phyloP scores from a whole-genome alignment of 352 stramenopile species.

The Thalassiosira livingstoniorum region DNA sequence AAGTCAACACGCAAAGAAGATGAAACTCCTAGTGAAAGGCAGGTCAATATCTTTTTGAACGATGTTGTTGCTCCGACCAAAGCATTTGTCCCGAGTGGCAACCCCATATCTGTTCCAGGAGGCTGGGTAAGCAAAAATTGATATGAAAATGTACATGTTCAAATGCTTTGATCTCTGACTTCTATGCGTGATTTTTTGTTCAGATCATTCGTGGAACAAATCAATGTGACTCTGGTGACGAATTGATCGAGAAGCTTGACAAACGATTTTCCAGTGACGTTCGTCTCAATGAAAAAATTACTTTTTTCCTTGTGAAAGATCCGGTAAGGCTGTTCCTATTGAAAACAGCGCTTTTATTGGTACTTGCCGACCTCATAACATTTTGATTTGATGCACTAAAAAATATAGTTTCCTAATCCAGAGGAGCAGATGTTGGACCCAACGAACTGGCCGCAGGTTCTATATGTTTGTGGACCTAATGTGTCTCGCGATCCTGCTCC shows the following conservation, averaged over 20 bases:
- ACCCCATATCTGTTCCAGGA: constrained; percentile 66
- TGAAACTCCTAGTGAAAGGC: constrained; percentile 61
- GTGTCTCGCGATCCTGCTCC: constrained; percentile 61
- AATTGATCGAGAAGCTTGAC: constrained; percentile 79
- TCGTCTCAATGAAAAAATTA: constrained; percentile 61
- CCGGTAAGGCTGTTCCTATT: constrained; percentile 22
- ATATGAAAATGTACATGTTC: constrained; percentile 2
- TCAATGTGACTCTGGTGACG: constrained; percentile 61
- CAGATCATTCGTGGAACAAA: constrained; percentile 64
- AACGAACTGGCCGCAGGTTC: constrained; percentile 59
- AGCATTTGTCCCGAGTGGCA: constrained; percentile 53
- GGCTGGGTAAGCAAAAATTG: constrained; percentile 60
- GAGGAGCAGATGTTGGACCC: constrained; percentile 57
- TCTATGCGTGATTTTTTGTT: neutral
- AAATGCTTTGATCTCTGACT: neutral
- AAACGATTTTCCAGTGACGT: constrained; percentile 50
- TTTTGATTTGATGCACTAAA: neutral
- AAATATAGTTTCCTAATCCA: constrained; percentile 46
- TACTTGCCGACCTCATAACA: neutral
- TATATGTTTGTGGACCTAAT: constrained; percentile 76
- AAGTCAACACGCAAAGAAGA: constrained; percentile 74
- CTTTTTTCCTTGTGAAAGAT: constrained; percentile 71
- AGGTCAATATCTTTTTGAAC: constrained; percentile 65
- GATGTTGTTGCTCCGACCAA: constrained; percentile 70
- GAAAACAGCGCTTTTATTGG: neutral